These are phyloP conservation scores for Diaporthe aspalathi DNA, from an alignment of 2,329 filamentous ascomycete species.

Conservation along the genomic window DNA sequence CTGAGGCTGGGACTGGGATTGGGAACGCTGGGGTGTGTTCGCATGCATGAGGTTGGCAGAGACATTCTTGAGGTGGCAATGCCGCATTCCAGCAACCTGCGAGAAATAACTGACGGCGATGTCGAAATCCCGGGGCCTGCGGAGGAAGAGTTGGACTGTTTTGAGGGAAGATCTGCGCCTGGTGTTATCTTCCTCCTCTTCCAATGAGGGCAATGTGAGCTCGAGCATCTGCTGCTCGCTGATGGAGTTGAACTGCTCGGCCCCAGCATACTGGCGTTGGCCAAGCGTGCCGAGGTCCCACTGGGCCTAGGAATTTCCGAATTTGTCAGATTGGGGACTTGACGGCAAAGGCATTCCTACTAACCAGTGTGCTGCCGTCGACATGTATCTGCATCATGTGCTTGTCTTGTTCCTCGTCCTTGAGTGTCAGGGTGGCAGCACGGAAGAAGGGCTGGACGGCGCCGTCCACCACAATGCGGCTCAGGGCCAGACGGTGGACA, in stretches of 20 bases:
- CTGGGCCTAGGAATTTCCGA: constrained; percentile 6
- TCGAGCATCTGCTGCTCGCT: constrained; percentile 14
- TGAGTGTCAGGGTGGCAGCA: constrained; percentile 26
- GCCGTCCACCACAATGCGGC: constrained; percentile 9
- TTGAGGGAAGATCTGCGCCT: neutral
- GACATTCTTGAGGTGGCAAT: neutral
- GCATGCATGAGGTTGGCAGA: too few relatives aligned
- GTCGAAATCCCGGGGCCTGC: constrained; percentile 10
- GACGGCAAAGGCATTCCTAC: neutral
- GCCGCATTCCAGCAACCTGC: constrained; percentile 10
- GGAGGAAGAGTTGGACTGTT: constrained; percentile 18
- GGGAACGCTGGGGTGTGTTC: too few relatives aligned
- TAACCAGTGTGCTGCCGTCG: constrained; percentile 32
- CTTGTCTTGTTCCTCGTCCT: neutral
- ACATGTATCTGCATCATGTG: constrained; percentile 35
- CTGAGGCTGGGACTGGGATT: neutral
- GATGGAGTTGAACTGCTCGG: neutral
- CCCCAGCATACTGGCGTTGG: neutral
- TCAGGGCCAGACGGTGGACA: constrained; percentile 1
- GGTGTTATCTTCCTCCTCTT: neutral
- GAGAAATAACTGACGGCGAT: constrained; percentile 32
- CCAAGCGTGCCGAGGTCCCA: constrained; percentile 31
- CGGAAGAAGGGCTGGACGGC: neutral
- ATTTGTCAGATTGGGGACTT: neutral
- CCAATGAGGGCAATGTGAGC: constrained; percentile 19